Conservation (phyloP, 2,329 filamentous ascomycete species). For the Aureobasidium uvarum region DNA sequence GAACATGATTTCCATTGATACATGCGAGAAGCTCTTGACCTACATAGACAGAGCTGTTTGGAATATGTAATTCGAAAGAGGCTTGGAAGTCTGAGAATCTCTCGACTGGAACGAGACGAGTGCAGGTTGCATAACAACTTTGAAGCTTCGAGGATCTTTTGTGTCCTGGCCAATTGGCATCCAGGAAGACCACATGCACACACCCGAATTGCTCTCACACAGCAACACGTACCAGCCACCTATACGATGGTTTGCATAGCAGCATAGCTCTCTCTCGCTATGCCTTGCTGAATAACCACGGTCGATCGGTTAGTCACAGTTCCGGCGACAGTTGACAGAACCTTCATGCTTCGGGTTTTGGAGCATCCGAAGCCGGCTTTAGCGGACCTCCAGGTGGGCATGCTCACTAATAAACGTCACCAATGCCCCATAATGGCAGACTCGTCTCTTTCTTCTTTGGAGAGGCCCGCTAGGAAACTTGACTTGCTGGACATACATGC, state of each 20-base stretch:
- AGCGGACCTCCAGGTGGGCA: not conserved
- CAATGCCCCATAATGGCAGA: conserved; percentile 5
- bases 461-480: not conserved
- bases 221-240: not conserved
- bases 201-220: not conserved
- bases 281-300: not conserved
- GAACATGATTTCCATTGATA: not conserved
- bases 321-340: conserved; percentile 8
- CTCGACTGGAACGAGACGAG: not conserved
- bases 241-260: not conserved
- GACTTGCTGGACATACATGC: not conserved
- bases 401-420: conserved; percentile 24
- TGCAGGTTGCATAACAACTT: not conserved
- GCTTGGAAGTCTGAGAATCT: not conserved
- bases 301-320: not conserved
- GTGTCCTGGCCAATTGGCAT: conserved; percentile 5
- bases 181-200: not conserved
- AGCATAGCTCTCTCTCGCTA: not conserved
- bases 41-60: not conserved
- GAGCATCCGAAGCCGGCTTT: conserved; percentile 11
- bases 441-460: not conserved
- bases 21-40: not conserved
- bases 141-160: not conserved
- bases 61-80: not conserved
- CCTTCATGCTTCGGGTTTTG: not conserved